Evolutionary conservation across 2,329 filamentous ascomycete genomes (phyloP).

Genomic region (Diaporthe vaccinii): DNA sequence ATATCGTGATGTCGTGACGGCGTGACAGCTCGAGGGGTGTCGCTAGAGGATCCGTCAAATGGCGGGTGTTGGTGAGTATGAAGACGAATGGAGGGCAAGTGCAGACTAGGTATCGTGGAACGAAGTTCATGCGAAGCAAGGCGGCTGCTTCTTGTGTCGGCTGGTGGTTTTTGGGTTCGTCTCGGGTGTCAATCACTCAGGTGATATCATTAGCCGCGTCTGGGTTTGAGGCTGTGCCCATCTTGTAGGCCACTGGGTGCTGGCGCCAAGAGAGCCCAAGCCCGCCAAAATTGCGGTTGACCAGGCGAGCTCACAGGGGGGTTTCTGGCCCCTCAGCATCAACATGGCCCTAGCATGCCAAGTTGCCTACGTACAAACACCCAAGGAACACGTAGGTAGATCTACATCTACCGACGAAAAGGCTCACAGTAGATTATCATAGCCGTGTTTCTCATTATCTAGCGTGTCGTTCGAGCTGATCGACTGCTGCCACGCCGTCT

Average conservation of each 20-base stretch:
- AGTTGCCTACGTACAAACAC: background rate
- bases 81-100: background rate
- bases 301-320: conserved; percentile 19
- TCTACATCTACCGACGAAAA: background rate
- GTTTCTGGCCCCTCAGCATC: background rate
- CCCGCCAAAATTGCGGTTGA: conserved; percentile 3
- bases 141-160: background rate
- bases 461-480: background rate
- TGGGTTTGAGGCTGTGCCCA: conserved; percentile 35
- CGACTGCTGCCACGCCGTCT: background rate
- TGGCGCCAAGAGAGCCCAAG: conserved; percentile 34
- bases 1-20: background rate
- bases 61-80: background rate
- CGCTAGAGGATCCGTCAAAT: conserved; percentile 4
- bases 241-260: conserved; percentile 33
- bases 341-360: background rate
- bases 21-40: background rate
- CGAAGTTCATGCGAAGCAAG: background rate
- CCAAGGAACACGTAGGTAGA: background rate
- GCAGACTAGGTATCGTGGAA: background rate
- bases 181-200: conserved; percentile 5
- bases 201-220: conserved; percentile 38
- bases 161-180: background rate
- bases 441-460: background rate
- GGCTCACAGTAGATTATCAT: background rate